phyloP scores from a whole-genome alignment of 305 asterid genomes.

The Fraxinus velutina region DNA sequence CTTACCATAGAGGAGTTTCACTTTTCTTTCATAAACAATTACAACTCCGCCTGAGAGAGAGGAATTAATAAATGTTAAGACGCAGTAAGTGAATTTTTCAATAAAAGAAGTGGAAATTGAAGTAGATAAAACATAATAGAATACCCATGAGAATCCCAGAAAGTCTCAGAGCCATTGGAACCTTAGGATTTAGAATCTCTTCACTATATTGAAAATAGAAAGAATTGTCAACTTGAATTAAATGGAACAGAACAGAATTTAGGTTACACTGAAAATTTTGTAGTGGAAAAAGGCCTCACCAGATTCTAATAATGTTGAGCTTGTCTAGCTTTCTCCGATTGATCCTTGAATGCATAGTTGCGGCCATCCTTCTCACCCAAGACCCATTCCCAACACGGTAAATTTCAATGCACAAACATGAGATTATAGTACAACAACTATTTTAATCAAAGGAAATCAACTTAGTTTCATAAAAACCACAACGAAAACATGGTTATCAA shows the following conservation, averaged over 20 bases:
- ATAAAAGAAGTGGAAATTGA: slow-evolving; percentile 13
- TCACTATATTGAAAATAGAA: slow-evolving; percentile 42
- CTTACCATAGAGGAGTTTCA: slow-evolving; percentile 78
- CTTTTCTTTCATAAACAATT: slow-evolving; percentile 88
- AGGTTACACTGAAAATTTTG: neutral
- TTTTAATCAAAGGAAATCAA: neutral
- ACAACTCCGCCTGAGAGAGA: slow-evolving; percentile 78
- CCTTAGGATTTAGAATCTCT: slow-evolving; percentile 79
- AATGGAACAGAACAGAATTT: neutral
- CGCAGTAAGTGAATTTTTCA: neutral
- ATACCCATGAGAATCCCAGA: slow-evolving; percentile 97
- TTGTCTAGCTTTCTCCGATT: slow-evolving; percentile 62
- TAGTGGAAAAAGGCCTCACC: slow-evolving; percentile 35
- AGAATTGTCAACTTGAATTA: slow-evolving; percentile 9
- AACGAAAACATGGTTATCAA: neutral
- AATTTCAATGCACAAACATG: neutral
- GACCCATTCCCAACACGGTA: neutral
- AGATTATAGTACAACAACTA: neutral
- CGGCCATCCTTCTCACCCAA: slow-evolving; percentile 76
- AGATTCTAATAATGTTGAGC: slow-evolving; percentile 73
- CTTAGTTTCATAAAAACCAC: neutral
- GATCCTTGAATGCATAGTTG: slow-evolving; percentile 74
- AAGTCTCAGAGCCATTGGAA: slow-evolving; percentile 95
- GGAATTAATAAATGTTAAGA: neutral
- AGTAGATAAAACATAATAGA: neutral